Evolutionary conservation across 73 alveolate genomes (phyloP).

Genomic region (Paramecium sonneborni): DNA sequence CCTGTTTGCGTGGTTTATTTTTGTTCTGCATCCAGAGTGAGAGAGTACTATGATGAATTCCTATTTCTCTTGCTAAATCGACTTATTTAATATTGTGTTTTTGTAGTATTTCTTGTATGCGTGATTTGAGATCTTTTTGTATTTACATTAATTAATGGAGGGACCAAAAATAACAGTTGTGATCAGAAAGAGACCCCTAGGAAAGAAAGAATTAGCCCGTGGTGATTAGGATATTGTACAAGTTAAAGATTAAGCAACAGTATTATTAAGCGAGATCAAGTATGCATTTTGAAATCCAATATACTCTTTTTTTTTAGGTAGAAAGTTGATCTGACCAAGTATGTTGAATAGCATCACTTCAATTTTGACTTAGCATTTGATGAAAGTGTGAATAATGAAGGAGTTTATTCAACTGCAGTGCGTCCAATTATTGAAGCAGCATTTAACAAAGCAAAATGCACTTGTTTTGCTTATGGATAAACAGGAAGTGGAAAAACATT

Average conservation of each 20-base stretch:
- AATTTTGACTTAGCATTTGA: slow-evolving; percentile 86
- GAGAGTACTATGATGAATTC: slow-evolving; percentile 88
- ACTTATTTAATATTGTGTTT: slow-evolving; percentile 76
- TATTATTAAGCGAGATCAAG: slow-evolving; percentile 16
- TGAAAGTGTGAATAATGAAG: slow-evolving; percentile 71
- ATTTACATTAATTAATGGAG: slow-evolving; percentile 45
- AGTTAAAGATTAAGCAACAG: slow-evolving; percentile 71
- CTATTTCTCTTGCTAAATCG: slow-evolving; percentile 82
- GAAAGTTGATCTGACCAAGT: slow-evolving; percentile 57
- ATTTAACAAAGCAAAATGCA: slow-evolving; percentile 86
- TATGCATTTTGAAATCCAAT: not conserved
- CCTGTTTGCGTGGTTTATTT: slow-evolving; percentile 71
- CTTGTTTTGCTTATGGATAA: slow-evolving; percentile 97
- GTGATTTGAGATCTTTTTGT: slow-evolving; percentile 72
- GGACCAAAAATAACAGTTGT: slow-evolving; percentile 97
- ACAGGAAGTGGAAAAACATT: slow-evolving; percentile 99
- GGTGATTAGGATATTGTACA: slow-evolving; percentile 93
- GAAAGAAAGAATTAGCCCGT: slow-evolving; percentile 89
- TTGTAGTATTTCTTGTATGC: slow-evolving; percentile 73
- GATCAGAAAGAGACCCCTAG: slow-evolving; percentile 99
- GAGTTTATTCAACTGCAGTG: slow-evolving; percentile 71
- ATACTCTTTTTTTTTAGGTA: not conserved
- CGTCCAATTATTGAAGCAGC: slow-evolving; percentile 87
- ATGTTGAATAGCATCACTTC: slow-evolving; percentile 89
- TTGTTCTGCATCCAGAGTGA: slow-evolving; percentile 92